These are phyloP conservation scores for Filosporella fistucella DNA, from an alignment of 495 filamentous ascomycete genomes.

Conservation along the genomic window DNA sequence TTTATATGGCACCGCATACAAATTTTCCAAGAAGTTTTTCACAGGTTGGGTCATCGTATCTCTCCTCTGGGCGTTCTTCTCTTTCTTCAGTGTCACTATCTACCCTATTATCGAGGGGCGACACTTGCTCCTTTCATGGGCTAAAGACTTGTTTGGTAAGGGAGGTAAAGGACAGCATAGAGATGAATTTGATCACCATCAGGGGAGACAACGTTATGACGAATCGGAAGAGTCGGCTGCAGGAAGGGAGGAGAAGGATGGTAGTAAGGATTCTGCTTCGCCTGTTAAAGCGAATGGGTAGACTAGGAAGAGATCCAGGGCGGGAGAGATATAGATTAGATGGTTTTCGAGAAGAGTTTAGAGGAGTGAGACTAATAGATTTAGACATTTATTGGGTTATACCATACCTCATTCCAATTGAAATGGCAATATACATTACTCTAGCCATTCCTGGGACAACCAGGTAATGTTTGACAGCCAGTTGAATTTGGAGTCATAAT, in stretches of 20 bases:
- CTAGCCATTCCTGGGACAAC: too few relatives aligned
- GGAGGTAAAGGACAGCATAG: not conserved
- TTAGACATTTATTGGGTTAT: too few relatives aligned
- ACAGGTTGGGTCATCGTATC: not conserved
- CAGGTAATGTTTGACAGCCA: too few relatives aligned
- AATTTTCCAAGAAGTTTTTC: not conserved
- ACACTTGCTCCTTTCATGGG: constrained; percentile 1
- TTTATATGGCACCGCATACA: not conserved
- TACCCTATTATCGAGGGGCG: constrained; percentile 1
- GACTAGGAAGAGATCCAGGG: too few relatives aligned
- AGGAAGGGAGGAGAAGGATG: not conserved
- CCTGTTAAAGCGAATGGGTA: not conserved
- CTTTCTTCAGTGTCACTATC: not conserved
- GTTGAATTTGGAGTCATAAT: too few relatives aligned
- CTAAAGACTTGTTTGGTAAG: not conserved
- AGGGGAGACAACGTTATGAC: constrained; percentile 1
- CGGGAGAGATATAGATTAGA: too few relatives aligned
- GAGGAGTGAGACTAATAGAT: too few relatives aligned
- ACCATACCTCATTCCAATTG: too few relatives aligned
- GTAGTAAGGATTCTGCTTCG: not conserved
- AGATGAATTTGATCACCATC: constrained; percentile 6
- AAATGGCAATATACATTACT: too few relatives aligned
- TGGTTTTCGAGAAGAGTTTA: too few relatives aligned
- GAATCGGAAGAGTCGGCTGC: not conserved
- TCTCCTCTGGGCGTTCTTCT: constrained; percentile 1